A percentile compares a stretch with the other conserved stretches of the same genome.
Evolutionary conservation across 2,329 filamentous ascomycete species (phyloP).

Genomic region (Ophiostoma angusticollis): DNA sequence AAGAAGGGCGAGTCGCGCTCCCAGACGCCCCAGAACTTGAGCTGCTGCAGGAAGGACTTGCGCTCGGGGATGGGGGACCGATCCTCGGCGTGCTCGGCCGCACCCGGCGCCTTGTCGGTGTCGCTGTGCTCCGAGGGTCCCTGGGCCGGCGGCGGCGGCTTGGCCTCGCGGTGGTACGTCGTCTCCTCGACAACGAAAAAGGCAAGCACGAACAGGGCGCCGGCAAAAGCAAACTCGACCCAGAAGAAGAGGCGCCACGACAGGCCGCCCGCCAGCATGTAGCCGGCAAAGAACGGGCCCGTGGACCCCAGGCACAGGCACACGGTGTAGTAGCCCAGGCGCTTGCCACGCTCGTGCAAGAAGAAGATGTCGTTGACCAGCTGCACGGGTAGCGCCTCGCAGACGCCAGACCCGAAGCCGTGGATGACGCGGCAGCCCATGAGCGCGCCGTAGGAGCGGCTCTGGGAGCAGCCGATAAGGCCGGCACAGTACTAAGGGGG

Average conservation of each 20-base stretch:
- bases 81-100: no score
- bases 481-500: slow-evolving; percentile 26
- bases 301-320: slow-evolving; percentile 42
- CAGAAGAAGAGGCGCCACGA: slow-evolving; percentile 51
- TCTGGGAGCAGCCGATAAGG: slow-evolving; percentile 26
- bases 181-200: slow-evolving; percentile 25
- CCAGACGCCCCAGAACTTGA: slow-evolving; percentile 30
- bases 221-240: slow-evolving; percentile 40
- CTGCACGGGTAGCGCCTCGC: slow-evolving; percentile 32
- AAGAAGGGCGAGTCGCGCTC: slow-evolving; percentile 31
- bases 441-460: slow-evolving; percentile 23
- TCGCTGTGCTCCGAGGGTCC: no score
- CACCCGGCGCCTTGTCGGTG: background rate
- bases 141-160: no score
- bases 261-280: slow-evolving; percentile 45
- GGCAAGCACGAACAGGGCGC: slow-evolving; percentile 18
- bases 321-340: slow-evolving; percentile 48
- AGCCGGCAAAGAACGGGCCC: slow-evolving; percentile 45
- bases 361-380: slow-evolving; percentile 34
- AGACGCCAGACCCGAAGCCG: slow-evolving; percentile 29
- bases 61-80: slow-evolving; percentile 20
- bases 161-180: slow-evolving; percentile 18
- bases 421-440: slow-evolving; percentile 29
- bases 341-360: slow-evolving; percentile 34
- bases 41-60: slow-evolving; percentile 28